Percentiles rank a stretch among this genome's conserved stretches.
Conservation (phyloP, 306 rosid species). For the Acacia melanoxylon region DNA sequence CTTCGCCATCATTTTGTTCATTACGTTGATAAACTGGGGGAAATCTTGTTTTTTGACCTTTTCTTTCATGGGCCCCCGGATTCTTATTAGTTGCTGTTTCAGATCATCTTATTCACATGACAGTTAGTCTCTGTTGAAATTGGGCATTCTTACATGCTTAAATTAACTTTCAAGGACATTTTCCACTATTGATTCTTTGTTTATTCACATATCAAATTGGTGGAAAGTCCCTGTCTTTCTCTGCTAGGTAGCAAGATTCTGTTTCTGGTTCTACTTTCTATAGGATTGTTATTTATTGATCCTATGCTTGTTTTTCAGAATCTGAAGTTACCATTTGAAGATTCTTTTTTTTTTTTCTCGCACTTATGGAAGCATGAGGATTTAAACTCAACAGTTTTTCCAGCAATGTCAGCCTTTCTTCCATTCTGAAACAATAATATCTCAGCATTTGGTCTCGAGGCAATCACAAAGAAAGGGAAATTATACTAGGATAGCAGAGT, state of each 20-base stretch:
- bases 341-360: no score
- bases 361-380: conserved; percentile 14
- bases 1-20: neutral
- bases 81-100: conserved; percentile 14
- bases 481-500: no score
- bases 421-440: no score
- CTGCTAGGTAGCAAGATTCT: neutral
- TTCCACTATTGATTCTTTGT: neutral
- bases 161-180: neutral
- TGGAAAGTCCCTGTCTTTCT: neutral
- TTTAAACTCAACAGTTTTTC: no score
- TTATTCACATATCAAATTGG: neutral
- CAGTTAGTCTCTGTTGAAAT: neutral
- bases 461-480: no score
- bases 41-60: neutral
- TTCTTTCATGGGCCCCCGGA: conserved; percentile 22
- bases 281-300: neutral
- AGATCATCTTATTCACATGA: neutral
- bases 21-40: neutral
- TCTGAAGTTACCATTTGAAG: conserved; percentile 4
- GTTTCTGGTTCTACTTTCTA: neutral
- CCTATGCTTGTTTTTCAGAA: conserved; percentile 25
- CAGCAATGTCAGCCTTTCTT: no score
- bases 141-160: neutral
- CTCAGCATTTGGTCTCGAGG: no score